Evolutionary conservation across 345 rosid species (phyloP), one percentile per base, ranked within the genome.

Genomic region (Triadica sebifera): DNA sequence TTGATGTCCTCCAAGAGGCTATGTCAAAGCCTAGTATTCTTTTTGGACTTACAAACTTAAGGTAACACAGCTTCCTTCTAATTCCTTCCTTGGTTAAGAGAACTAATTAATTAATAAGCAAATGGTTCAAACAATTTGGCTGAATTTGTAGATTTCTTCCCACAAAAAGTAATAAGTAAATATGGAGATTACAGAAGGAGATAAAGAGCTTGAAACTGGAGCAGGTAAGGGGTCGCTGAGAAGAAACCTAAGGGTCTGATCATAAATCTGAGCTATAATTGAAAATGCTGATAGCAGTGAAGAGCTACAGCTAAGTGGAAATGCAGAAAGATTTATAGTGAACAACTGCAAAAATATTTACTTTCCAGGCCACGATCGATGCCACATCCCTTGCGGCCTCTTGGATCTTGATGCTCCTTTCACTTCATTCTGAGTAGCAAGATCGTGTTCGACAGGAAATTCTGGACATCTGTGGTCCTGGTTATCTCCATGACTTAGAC

Each of bases 331-430:
- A 1, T 76, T 73, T 53, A 2, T 84, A 2, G 75, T 78, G 12
- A 84, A 81, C 77, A 81, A 34, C 1, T 81, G 84, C 81, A 79
- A 79, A 59, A 81, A 79, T 70, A 82, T 84, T 7, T 79, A 82
- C 70, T 77, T 82, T 4, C 84, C 85, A 51, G 87, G 87, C 56
- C 63, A 79, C 3, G 85, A n/a, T n/a, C n/a, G n/a, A 77, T 63
- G 69, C 82, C 11, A 79, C 82, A 11, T 75, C 82, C 22, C 51
- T 73, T 5, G 20, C 84, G 5, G 76, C 80, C 24, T 74, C 87
- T 19, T 79, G 87, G 87, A 52, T 60, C n/a, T 52, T 79, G 72
- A 72, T 84, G 87, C 76, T 79, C 15, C 78, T 82, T 52, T 81
- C 85, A 20, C 29, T 65, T 4, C 45, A 79, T 29, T 83, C 84